A percentile compares a stretch with the other conserved stretches of the same genome.
Evolutionary conservation across 2,329 filamentous ascomycete species (phyloP).

Genomic region (Diplodia corticola): DNA sequence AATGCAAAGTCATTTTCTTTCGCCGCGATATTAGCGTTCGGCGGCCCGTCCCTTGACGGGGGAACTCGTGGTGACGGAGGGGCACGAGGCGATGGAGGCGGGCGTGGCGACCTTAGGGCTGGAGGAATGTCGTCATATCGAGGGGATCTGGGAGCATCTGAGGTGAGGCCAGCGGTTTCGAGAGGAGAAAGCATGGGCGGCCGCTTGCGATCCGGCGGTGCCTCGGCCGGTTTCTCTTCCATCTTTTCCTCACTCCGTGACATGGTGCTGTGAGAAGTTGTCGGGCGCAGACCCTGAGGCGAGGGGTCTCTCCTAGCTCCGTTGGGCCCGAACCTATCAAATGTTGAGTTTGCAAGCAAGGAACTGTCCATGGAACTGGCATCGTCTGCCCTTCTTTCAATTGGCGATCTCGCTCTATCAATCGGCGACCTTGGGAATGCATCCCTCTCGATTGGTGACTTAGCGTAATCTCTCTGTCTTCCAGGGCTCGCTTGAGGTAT

Average conservation of each 20-base stretch:
- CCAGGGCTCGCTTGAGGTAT: slow-evolving; percentile 21
- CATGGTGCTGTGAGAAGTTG: slow-evolving; percentile 39
- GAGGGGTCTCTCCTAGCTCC: slow-evolving; percentile 33
- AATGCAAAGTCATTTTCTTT: neutral
- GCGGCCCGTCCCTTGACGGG: slow-evolving; percentile 4
- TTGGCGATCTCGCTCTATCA: slow-evolving; percentile 12
- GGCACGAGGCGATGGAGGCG: slow-evolving; percentile 5
- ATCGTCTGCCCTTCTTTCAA: slow-evolving; percentile 1
- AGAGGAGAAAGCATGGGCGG: slow-evolving; percentile 63
- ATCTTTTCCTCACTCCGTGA: slow-evolving; percentile 33
- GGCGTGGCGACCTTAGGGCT: slow-evolving; percentile 21
- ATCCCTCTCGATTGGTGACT: slow-evolving; percentile 15
- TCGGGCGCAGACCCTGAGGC: slow-evolving; percentile 37
- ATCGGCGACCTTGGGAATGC: slow-evolving; percentile 14
- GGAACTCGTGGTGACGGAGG: slow-evolving; percentile 21
- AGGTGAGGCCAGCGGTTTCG: slow-evolving; percentile 26
- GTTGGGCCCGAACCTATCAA: slow-evolving; percentile 3
- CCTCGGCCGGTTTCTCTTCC: slow-evolving; percentile 29
- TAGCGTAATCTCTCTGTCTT: slow-evolving; percentile 14
- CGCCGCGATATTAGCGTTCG: neutral
- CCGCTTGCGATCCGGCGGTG: slow-evolving; percentile 60
- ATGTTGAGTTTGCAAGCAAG: slow-evolving; percentile 26
- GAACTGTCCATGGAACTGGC: slow-evolving; percentile 26
- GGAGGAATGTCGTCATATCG: slow-evolving; percentile 18
- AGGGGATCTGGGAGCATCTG: slow-evolving; percentile 11